Evolutionary conservation across 2,329 filamentous ascomycete genomes (phyloP), one percentile per base, ranked within the genome.

Genomic region (Thelonectria olida): DNA sequence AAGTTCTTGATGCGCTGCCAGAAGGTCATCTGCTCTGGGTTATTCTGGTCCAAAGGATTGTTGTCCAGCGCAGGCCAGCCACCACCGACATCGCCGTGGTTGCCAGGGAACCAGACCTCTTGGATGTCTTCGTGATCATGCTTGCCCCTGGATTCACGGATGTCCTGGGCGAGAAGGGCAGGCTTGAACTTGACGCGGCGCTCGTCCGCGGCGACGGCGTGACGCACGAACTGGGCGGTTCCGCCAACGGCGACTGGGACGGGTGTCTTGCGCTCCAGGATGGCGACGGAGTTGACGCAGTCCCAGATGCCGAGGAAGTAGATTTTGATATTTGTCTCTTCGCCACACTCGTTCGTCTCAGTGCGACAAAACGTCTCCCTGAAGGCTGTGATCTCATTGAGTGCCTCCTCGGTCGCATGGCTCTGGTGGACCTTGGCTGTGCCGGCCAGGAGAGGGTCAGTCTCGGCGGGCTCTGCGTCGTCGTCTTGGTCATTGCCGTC

Each of bases 261-360:
- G n/a, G 72, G 76, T 22, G 76, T 73, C 54, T 74, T 79, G 0
- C 67, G 70, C 59, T 80, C 79, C 23, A 81, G 61, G 13, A 80
- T 75, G 7, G 79, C 76, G 7, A 85, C 82, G 3, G 80, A 83
- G 67, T 82, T 84, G 41, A 86, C 84, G 60, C 80, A 83, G 65
- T 86, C 84, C 75, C 83, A 86, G 41, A 85, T 76, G 1, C 84
- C 84, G n/a, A 86, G 80, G 70, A 86, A 85, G 68, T 82, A 81
- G 7, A 85, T 79, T 44, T 80, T 80, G 50, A 84, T 81, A 44
- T 80, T 78, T 17, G 73, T 69, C 39, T 73, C 68, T 0, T 48
- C 66, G 31, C 64, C 64, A 39, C 59, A 42, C 44, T 64, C 51
- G 20, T 56, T 52, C 45, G 60, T 67, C 50, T 77, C 75, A 36